These are phyloP conservation scores for Penicillium sp. DNA, from an alignment of 2,329 filamentous ascomycete genomes.

Conservation along the genomic window DNA sequence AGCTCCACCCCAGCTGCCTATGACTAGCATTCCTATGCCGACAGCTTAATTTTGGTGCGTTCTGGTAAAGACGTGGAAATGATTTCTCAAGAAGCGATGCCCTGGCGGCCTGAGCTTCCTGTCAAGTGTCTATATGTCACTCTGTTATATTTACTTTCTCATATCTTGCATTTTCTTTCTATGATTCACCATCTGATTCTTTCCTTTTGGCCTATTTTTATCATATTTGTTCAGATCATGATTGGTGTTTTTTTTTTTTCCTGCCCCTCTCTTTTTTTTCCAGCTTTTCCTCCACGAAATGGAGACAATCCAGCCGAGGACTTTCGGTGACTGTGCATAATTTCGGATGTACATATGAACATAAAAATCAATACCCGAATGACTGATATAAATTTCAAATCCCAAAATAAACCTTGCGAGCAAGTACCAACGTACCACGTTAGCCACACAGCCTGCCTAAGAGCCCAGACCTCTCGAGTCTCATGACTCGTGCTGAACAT, in stretches of 20 bases:
- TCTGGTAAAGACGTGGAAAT: neutral
- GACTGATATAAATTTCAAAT: neutral
- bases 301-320: neutral
- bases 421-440: neutral
- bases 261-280: neutral
- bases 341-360: slow-evolving; percentile 9
- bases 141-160: neutral
- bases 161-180: slow-evolving; percentile 1
- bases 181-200: neutral
- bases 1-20: slow-evolving; percentile 19
- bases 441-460: neutral
- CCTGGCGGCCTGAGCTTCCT: slow-evolving; percentile 7
- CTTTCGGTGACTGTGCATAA: neutral
- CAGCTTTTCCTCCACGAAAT: neutral
- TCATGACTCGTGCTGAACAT: neutral
- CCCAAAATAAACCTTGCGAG: neutral
- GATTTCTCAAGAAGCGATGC: slow-evolving; percentile 4
- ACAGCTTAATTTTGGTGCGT: slow-evolving; percentile 6
- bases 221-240: slow-evolving; percentile 4
- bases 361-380: slow-evolving; percentile 4
- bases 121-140: neutral
- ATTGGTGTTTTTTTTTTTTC: neutral
- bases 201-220: neutral
- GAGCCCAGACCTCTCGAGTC: neutral
- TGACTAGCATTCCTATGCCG: slow-evolving; percentile 30